phyloP scores from a whole-genome alignment of 495 filamentous ascomycete genomes.

The Daldinia bambusicola region DNA sequence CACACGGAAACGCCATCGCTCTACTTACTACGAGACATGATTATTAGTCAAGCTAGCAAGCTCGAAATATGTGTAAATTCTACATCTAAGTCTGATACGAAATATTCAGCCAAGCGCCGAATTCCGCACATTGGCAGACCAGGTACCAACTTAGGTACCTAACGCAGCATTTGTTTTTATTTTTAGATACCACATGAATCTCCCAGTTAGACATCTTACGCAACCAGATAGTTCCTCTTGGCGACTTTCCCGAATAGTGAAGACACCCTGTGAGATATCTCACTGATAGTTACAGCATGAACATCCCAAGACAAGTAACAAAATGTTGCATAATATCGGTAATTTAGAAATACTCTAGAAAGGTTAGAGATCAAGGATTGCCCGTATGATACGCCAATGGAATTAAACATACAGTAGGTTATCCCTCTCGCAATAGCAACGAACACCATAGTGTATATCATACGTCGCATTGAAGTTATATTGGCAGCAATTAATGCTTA shows the following conservation, averaged over 20 bases:
- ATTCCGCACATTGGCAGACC: conserved; percentile 8
- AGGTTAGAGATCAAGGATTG: not conserved
- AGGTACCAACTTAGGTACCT: not conserved
- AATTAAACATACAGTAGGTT: not conserved
- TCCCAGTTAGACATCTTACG: not conserved
- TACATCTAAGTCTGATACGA: conserved; percentile 9
- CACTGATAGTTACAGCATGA: not conserved
- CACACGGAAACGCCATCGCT: conserved; percentile 11
- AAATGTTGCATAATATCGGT: conserved; percentile 9
- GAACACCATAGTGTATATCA: no score
- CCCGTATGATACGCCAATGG: conserved; percentile 25
- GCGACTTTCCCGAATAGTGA: not conserved
- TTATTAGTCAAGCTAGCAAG: not conserved
- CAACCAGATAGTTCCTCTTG: not conserved
- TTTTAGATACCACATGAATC: not conserved
- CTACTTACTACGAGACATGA: conserved; percentile 14
- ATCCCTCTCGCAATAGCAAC: no score
- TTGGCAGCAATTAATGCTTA: no score
- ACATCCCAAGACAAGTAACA: not conserved
- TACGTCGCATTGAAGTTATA: no score
- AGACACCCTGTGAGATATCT: not conserved
- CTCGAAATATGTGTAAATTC: conserved; percentile 13
- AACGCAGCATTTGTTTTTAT: not conserved
- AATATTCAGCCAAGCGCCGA: conserved; percentile 7
- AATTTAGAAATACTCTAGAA: conserved; percentile 24